Evolutionary conservation across 2,329 filamentous ascomycete species (phyloP), one percentile per base, ranked within the genome.

Genomic region (Fusarium drepaniforme): DNA sequence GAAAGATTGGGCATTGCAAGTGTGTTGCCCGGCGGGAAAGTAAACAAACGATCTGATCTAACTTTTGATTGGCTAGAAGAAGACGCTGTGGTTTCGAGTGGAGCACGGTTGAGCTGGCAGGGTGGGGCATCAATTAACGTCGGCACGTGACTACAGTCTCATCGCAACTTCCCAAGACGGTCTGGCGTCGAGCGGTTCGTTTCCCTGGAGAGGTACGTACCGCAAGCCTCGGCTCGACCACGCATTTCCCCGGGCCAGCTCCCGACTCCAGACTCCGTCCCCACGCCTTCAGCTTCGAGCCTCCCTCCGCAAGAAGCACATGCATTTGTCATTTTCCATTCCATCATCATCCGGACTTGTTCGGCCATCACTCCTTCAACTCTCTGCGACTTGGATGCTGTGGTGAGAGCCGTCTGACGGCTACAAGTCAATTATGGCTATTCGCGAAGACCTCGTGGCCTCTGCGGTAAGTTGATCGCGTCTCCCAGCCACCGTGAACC

Each of bases 391-490:
- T 49, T 68, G 64, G 66, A 69, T 77, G 70, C 80, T 78, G 74
- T 67, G 71, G 76, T 77, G 73, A 76, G 72, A 72, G 76, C 68
- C 58, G 61, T 59, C 67, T 65, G 59, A 66, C 65, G 71, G 66
- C 68, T 71, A 42, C 68, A 65, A 71, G 57, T 77, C 66, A 66
- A 79, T 83, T 84, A 96, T 92, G 88, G 92, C 96, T 87, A 95
- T 98, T 87, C 95, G 97, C 82, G 96, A 98, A 91, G 96, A 98
- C 83, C 88, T 98, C 75, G 91, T 98, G 80, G 88, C 91, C 78
- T 97, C 95, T 81, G 96, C 94, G 82, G 92, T 93, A 88, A 79
- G 84, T 83, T 28, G 35, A 44, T 44, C 61, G 49, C 67, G 28
- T 28, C 28, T 64, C 72, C 66, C 65, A 67, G 53, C 59, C 68